Percentiles rank a stretch among this genome's conserved stretches.
Conservation (phyloP, 768 basidiomycete species). For the Boletales sp. region DNA sequence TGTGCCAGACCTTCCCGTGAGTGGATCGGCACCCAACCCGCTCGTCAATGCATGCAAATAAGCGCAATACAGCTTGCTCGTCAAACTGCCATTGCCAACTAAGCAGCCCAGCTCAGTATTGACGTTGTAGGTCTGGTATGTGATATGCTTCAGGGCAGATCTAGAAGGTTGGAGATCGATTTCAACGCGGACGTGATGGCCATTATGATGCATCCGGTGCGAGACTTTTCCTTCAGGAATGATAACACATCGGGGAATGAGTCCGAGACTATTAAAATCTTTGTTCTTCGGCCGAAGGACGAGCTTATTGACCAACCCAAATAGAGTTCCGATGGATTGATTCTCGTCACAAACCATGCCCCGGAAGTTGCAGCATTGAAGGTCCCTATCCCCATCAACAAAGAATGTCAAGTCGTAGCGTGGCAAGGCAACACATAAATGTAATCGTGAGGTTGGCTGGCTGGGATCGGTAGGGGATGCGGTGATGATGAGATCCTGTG, state of each 20-base stretch:
- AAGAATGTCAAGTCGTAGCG: slow-evolving; percentile 39
- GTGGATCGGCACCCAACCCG: slow-evolving; percentile 38
- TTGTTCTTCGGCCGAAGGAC: slow-evolving; percentile 31
- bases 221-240: slow-evolving; percentile 33
- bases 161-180: not conserved
- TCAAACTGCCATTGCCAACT: slow-evolving; percentile 19
- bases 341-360: slow-evolving; percentile 37
- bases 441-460: not conserved
- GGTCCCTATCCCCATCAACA: slow-evolving; percentile 22
- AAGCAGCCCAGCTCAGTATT: slow-evolving; percentile 30
- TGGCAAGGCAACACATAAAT: slow-evolving; percentile 32
- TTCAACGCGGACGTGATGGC: slow-evolving; percentile 9
- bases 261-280: not conserved
- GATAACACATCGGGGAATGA: slow-evolving; percentile 24
- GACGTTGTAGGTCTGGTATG: slow-evolving; percentile 28
- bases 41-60: slow-evolving; percentile 46
- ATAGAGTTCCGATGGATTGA: slow-evolving; percentile 40
- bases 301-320: slow-evolving; percentile 39
- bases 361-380: slow-evolving; percentile 38
- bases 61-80: slow-evolving; percentile 31
- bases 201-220: not conserved
- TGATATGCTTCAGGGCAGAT: not conserved
- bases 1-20: slow-evolving; percentile 41
- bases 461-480: not conserved
- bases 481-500: slow-evolving; percentile 15